Evolutionary conservation across 2,329 filamentous ascomycete species (phyloP).

Genomic region (Calonectria hongkongensis): DNA sequence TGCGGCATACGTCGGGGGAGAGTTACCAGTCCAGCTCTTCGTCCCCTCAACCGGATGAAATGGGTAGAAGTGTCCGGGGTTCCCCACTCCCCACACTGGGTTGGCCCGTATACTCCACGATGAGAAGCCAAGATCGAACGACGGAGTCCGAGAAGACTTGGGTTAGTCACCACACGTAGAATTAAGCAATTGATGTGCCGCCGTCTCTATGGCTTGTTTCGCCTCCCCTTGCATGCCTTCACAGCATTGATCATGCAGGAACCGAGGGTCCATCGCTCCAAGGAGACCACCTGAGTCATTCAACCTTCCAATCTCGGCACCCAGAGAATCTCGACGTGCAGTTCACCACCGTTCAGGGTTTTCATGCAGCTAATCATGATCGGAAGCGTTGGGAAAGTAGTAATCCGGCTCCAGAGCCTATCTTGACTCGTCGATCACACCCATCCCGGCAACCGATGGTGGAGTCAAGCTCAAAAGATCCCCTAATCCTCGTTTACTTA

Average conservation of each 20-base stretch:
- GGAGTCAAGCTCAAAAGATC: constrained; percentile 38
- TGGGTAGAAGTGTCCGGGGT: constrained; percentile 34
- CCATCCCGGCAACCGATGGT: constrained; percentile 35
- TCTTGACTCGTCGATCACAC: constrained; percentile 40
- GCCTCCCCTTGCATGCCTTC: constrained; percentile 23
- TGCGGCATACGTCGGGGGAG: constrained; percentile 10
- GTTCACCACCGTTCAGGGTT: constrained; percentile 31
- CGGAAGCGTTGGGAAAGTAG: constrained; percentile 26
- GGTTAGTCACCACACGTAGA: constrained; percentile 30
- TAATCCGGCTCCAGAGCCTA: constrained; percentile 36
- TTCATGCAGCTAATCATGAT: constrained; percentile 38
- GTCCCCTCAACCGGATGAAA: constrained; percentile 27
- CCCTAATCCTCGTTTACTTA: constrained; percentile 30
- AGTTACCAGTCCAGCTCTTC: constrained; percentile 14
- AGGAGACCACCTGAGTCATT: constrained; percentile 14
- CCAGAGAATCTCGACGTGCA: constrained; percentile 28
- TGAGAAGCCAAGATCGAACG: constrained; percentile 26
- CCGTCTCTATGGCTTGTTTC: neutral
- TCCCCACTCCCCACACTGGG: constrained; percentile 37
- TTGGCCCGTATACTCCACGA: constrained; percentile 33
- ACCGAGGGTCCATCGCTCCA: constrained; percentile 33
- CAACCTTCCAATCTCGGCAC: constrained; percentile 38
- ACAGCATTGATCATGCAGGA: constrained; percentile 36
- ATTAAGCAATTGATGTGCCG: constrained; percentile 31
- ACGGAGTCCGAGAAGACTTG: constrained; percentile 14